Base-by-base conservation (phyloP, 345 rosid species). In the Arabidopsis arenosa region DNA sequence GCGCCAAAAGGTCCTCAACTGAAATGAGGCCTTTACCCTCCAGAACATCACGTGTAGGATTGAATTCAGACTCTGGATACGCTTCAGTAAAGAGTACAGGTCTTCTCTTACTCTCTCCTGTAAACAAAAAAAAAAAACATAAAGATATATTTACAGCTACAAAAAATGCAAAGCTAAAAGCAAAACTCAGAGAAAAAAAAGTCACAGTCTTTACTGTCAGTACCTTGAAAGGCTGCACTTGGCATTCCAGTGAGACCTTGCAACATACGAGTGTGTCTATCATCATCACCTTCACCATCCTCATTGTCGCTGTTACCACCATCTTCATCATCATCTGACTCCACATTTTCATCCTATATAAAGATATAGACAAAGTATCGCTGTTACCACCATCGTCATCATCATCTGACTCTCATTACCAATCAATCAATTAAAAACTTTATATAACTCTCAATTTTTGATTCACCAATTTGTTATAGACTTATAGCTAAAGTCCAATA, bases 41-140 rank as follows among this genome's bases (percentile, higher is more conserved):
- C 44, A 93, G 80, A 81, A 92, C 86, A 80, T 92, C 96, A 69
- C 87, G 85, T 44, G 83, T 92, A 4, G 99, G 98, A 74, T 95
- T 88, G 74, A 83, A 90, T 80, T 92, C 98, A 26, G 97, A 93
- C 79, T 92, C 98, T 23, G 96, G 96, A 82, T 90, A 88, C 14
- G 86, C 85, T 83, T 88, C 98, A 4, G 93, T 86, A 44, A 85
- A 64, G 68, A 89, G 83, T 68, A 60, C 79, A 55, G 80, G 60
- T 68, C 80, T 90, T 47, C 72, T 86, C 79, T 78, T 86, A 77
- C 83, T 86, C 83, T 80, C 87, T 12, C 90, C 98, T 91, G 73
- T 28, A 28, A 58, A n/a, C 18, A 51, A 80, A 10, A 68, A 48
- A 76, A 10, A 30, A 37, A 33, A 45, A 1, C 11, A 66, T 37